These are phyloP conservation scores for Mollisiaceae sp. DNA, from an alignment of 2,329 filamentous ascomycete genomes.

Conservation along the genomic window DNA sequence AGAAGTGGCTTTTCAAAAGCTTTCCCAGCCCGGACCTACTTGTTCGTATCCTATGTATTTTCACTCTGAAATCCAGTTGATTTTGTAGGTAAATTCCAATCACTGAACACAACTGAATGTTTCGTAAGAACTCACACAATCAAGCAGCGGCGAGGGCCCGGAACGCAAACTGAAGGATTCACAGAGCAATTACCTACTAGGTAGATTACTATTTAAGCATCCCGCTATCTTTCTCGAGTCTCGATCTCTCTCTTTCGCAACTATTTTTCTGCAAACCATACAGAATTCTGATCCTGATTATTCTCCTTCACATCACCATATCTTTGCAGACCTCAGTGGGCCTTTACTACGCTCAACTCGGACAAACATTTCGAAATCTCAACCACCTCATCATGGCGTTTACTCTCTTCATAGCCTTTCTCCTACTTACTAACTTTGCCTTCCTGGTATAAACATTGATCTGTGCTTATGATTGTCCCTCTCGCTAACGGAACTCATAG, in stretches of 20 bases:
- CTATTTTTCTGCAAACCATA: background rate
- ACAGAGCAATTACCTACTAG: too few relatives aligned
- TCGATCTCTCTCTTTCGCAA: background rate
- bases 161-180: too few relatives aligned
- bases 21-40: too few relatives aligned
- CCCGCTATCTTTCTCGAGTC: background rate
- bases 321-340: too few relatives aligned
- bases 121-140: too few relatives aligned
- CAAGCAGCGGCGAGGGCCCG: too few relatives aligned
- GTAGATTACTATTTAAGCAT: background rate
- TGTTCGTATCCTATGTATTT: too few relatives aligned
- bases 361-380: background rate
- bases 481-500: background rate
- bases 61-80: too few relatives aligned
- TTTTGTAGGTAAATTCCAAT: too few relatives aligned
- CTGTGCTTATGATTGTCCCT: background rate
- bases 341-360: background rate
- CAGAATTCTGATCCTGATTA: background rate
- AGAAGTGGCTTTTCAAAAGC: too few relatives aligned
- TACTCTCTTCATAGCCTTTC: background rate
- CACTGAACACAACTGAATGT: too few relatives aligned
- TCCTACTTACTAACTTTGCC: background rate
- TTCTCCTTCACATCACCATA: background rate
- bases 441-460: background rate
- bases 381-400: background rate